Evolutionary conservation across 192 early-diverging fungal species (phyloP).

Genomic region (Backusella circina): DNA sequence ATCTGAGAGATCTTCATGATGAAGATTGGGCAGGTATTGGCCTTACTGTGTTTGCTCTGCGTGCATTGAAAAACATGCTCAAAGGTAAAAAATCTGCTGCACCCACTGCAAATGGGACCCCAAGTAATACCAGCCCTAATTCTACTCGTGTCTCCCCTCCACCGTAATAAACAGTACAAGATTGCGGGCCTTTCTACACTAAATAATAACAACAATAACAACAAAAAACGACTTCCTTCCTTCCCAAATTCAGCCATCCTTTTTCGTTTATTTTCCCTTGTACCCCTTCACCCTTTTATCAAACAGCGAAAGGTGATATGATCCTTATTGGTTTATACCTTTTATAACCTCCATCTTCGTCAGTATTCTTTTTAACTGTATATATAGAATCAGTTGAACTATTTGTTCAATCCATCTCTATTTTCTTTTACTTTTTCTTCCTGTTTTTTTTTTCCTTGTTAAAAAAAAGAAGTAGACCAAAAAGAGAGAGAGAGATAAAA

Average conservation of each 20-base stretch:
- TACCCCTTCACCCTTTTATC: not conserved
- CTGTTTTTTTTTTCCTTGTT: too few relatives aligned
- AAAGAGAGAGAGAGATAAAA: not conserved
- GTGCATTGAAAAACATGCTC: conserved; percentile 52
- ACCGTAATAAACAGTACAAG: not conserved
- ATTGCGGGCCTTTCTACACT: conserved; percentile 5
- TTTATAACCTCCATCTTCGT: not conserved
- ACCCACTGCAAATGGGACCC: not conserved
- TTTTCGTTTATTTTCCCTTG: not conserved
- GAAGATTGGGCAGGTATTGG: conserved; percentile 70
- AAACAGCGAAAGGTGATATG: not conserved
- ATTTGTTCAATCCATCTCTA: not conserved
- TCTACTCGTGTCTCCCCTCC: conserved; percentile 6
- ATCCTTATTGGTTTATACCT: conserved; percentile 10
- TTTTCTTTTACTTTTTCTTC: not conserved
- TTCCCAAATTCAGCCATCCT: not conserved
- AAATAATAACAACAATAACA: not conserved
- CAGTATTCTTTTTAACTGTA: conserved; percentile 1
- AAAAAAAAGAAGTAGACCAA: not conserved
- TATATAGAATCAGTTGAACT: not conserved
- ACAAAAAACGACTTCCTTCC: not conserved
- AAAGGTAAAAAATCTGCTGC: conserved; percentile 39
- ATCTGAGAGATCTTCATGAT: conserved; percentile 67
- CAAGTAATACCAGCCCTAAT: not conserved
- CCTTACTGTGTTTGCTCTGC: conserved; percentile 52